Evolutionary conservation across 1,139 yeast genomes (phyloP).

Genomic region (Suhomyces ambrosiae): DNA sequence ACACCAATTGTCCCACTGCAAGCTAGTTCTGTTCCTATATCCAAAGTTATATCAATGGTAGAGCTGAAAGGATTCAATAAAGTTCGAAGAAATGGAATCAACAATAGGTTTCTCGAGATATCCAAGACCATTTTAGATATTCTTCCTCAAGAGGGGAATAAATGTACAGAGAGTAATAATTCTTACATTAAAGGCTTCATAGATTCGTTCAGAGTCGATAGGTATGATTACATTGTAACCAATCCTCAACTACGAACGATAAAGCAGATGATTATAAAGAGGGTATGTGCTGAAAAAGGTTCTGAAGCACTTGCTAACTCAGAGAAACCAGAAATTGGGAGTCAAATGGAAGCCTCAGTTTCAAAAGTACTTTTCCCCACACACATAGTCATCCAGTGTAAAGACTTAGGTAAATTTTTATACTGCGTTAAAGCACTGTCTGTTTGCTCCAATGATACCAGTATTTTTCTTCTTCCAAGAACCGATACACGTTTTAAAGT

Average conservation of each 20-base stretch:
- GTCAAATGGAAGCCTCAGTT: neutral
- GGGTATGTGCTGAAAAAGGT: neutral
- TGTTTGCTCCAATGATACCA: conserved; percentile 6
- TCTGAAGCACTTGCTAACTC: too few relatives aligned
- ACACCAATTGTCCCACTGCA: neutral
- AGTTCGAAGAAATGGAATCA: conserved; percentile 8
- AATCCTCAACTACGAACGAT: conserved; percentile 8
- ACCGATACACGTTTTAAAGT: conserved; percentile 22
- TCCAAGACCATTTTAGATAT: conserved; percentile 1
- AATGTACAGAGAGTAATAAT: neutral
- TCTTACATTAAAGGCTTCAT: conserved; percentile 13
- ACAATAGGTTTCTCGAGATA: conserved; percentile 8
- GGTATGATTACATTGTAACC: conserved; percentile 22
- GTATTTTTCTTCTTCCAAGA: conserved; percentile 19
- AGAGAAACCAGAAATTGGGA: too few relatives aligned
- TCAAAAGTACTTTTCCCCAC: conserved; percentile 16
- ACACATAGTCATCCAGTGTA: conserved; percentile 17
- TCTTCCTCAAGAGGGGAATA: conserved; percentile 3
- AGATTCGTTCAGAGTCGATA: conserved; percentile 25
- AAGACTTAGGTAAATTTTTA: conserved; percentile 25
- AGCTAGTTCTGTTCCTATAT: conserved; percentile 1
- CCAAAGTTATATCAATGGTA: conserved; percentile 6
- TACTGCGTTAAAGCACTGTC: conserved; percentile 17
- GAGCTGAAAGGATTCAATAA: conserved; percentile 1
- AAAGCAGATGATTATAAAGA: neutral